Evolutionary conservation across 2,329 filamentous ascomycete genomes (phyloP).

Genomic region (Paracorniculantispora psalliotae): DNA sequence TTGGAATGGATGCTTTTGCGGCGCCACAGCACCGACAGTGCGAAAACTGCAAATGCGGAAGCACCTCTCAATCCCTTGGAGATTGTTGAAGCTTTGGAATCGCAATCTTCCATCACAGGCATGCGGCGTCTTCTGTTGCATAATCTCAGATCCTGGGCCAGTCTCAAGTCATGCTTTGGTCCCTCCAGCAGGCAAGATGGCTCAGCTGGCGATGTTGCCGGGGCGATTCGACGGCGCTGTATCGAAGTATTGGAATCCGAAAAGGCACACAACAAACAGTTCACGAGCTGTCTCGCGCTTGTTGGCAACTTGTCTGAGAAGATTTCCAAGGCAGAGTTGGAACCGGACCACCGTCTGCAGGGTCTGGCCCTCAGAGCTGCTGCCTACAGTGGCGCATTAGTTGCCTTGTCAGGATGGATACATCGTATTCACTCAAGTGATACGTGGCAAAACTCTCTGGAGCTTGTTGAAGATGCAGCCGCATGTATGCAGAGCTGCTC

Average conservation of each 20-base stretch:
- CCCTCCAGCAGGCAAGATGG: neutral
- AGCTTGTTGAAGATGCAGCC: conserved; percentile 2
- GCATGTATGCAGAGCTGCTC: conserved; percentile 2
- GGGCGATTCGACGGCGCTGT: neutral
- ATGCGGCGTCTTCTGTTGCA: conserved; percentile 29
- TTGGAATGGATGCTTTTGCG: conserved; percentile 33
- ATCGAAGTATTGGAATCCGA: neutral
- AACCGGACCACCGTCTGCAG: conserved; percentile 1
- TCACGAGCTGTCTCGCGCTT: neutral
- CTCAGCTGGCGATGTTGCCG: neutral
- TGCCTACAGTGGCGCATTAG: neutral
- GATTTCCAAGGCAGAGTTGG: neutral
- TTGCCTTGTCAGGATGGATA: conserved; percentile 9
- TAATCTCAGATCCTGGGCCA: conserved; percentile 16
- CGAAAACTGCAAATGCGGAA: conserved; percentile 4
- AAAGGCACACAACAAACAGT: neutral
- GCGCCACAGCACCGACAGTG: conserved; percentile 12
- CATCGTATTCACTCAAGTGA: neutral
- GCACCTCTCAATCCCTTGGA: neutral
- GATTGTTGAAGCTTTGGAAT: conserved; percentile 19
- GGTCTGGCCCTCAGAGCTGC: neutral
- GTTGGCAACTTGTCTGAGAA: conserved; percentile 1
- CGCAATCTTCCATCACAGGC: conserved; percentile 22
- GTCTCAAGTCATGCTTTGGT: conserved; percentile 1
- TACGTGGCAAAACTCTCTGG: neutral